Evolutionary conservation across 2,329 filamentous ascomycete species (phyloP), one percentile per base, ranked within the genome.

Genomic region (Phoma sp.): DNA sequence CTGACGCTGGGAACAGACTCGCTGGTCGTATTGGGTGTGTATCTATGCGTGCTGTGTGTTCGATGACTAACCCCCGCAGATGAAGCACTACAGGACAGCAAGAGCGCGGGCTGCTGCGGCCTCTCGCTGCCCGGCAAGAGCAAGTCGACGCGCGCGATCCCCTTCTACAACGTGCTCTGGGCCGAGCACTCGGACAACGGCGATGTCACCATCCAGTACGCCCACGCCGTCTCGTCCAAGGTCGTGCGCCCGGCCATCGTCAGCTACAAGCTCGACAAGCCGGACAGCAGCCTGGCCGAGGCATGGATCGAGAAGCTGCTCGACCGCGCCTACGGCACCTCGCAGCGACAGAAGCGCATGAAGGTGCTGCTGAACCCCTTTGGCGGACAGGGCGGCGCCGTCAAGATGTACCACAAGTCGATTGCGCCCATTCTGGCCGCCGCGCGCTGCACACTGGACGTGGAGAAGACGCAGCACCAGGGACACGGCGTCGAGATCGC

Each of bases 331-430:
- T 97, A 96, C 67, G 88, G 79, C 49, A 78, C 80, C 7, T 83
- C 89, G 1, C 85, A 89, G 66, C 83, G 82, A 47, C 83, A 81
- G 53, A 95, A 92, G 74, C 86, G 91, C 39, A 87, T 95, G 59
- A 96, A 95, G 73, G 87, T 98, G 11, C 79, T 98, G 36, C 83
- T 99, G 57, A 99, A 99, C 74, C 95, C 95, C 0, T 89, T 93
- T 66, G 91, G 92, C 12, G 95, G 95, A 0, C 90, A 92, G 34
- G 93, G 93, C 14, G 78, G 80, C 33, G 93, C 92, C 1, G 78
- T 84, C 57, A 89, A 86, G 69, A 83, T 87, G 60, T 98, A 92
- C 83, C 78, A 87, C 51, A 83, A 83, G 37, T 83, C 93, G 60
- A 89, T 93, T 38, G 87, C 88, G 67, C 93, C 93, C 7, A 83